A percentile compares a stretch with the other conserved stretches of the same genome.
Evolutionary conservation across 805 yeast species (phyloP).

Genomic region (Ogataea sp.): DNA sequence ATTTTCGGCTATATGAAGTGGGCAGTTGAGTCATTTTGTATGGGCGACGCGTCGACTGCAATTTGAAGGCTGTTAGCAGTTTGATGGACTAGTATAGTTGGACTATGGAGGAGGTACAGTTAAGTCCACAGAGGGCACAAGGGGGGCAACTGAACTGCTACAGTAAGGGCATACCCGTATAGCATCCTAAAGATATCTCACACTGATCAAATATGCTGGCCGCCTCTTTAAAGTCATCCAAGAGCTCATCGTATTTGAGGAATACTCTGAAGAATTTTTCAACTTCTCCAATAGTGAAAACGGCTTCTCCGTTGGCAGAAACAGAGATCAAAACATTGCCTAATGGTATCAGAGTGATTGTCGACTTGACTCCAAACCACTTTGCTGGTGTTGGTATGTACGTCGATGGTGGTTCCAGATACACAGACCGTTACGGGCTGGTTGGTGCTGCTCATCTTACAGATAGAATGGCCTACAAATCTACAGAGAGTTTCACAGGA

Average conservation of each 20-base stretch:
- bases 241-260: not conserved
- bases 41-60: too few relatives aligned
- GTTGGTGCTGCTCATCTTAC: slow-evolving; percentile 77
- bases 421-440: slow-evolving; percentile 45
- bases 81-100: too few relatives aligned
- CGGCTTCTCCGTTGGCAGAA: slow-evolving; percentile 2
- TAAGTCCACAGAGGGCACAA: too few relatives aligned
- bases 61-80: too few relatives aligned
- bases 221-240: not conserved
- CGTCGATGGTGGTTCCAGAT: slow-evolving; percentile 85
- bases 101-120: too few relatives aligned
- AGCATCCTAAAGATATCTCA: too few relatives aligned
- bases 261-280: not conserved
- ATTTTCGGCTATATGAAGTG: too few relatives aligned
- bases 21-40: too few relatives aligned
- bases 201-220: not conserved
- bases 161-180: too few relatives aligned
- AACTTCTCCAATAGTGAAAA: not conserved
- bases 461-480: slow-evolving; percentile 81
- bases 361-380: slow-evolving; percentile 83
- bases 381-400: slow-evolving; percentile 88
- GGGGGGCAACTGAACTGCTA: too few relatives aligned
- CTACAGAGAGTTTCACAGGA: slow-evolving; percentile 52
- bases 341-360: slow-evolving; percentile 78
- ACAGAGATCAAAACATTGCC: slow-evolving; percentile 33